Evolutionary conservation across 495 filamentous ascomycete species (phyloP).

Genomic region (Gamarada debralockiae): DNA sequence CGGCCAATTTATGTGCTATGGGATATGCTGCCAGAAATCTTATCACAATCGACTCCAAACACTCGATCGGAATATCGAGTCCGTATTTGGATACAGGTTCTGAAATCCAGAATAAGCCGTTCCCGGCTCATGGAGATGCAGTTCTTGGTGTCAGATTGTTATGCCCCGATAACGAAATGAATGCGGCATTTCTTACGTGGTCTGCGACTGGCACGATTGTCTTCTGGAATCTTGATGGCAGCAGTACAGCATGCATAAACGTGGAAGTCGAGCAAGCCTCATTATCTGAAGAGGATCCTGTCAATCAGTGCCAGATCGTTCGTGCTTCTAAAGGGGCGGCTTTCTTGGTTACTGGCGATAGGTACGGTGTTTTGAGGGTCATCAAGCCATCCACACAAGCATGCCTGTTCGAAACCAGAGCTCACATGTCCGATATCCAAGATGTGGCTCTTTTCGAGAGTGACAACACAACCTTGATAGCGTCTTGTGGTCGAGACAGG

Average conservation of each 20-base stretch:
- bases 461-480: slow-evolving; percentile 55
- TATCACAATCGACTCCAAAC: slow-evolving; percentile 71
- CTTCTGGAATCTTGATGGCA: slow-evolving; percentile 76
- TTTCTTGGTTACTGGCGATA: slow-evolving; percentile 78
- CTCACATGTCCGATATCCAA: slow-evolving; percentile 82
- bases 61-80: slow-evolving; percentile 63
- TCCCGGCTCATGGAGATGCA: slow-evolving; percentile 72
- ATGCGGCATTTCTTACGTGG: slow-evolving; percentile 83
- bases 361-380: slow-evolving; percentile 70
- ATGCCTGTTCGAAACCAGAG: slow-evolving; percentile 65
- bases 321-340: slow-evolving; percentile 54
- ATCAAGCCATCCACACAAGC: slow-evolving; percentile 44
- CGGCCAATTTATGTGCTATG: slow-evolving; percentile 49
- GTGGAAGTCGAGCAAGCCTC: slow-evolving; percentile 64
- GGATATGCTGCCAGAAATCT: slow-evolving; percentile 63
- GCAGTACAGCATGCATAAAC: slow-evolving; percentile 55
- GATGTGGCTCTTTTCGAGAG: slow-evolving; percentile 67
- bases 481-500: slow-evolving; percentile 80
- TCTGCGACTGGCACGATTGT: slow-evolving; percentile 71
- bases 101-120: slow-evolving; percentile 37
- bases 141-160: slow-evolving; percentile 72
- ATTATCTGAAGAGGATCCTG: slow-evolving; percentile 39
- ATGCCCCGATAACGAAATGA: slow-evolving; percentile 45
- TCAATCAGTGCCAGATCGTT: slow-evolving; percentile 76
- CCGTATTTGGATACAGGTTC: slow-evolving; percentile 29